Percentiles rank a stretch among this genome's conserved stretches.
Conservation (phyloP, 176 grass and related monocot genomes). For the Guadua angustifolia region DNA sequence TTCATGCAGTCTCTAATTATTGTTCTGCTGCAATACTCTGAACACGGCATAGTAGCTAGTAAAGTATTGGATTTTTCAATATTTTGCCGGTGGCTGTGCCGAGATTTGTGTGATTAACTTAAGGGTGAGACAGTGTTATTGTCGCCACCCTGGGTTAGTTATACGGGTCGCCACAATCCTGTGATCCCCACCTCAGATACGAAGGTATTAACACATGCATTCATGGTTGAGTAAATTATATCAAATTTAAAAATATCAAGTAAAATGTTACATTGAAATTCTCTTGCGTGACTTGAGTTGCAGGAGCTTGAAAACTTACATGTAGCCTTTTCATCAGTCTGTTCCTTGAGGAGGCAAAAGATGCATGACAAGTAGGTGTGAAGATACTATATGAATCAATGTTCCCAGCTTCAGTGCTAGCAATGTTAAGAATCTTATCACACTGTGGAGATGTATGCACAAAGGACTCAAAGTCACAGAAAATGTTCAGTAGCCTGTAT, state of each 20-base stretch:
- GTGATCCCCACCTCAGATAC: neutral
- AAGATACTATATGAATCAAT: slow-evolving; percentile 99
- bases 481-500: slow-evolving; percentile 87
- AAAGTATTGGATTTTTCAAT: too few species aligned
- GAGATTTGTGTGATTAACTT: too few species aligned
- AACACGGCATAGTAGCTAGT: too few species aligned
- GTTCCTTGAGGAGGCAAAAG: slow-evolving; percentile 72
- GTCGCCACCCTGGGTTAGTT: too few species aligned
- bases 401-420: slow-evolving; percentile 78
- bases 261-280: slow-evolving; percentile 14
- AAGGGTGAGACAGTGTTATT: too few species aligned
- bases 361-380: slow-evolving; percentile 86
- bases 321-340: slow-evolving; percentile 87
- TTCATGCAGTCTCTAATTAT: too few species aligned
- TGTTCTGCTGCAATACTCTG: too few species aligned
- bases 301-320: slow-evolving; percentile 52
- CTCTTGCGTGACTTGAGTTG: slow-evolving; percentile 29
- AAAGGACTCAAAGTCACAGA: slow-evolving; percentile 88
- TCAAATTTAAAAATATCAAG: slow-evolving; percentile 20
- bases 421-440: slow-evolving; percentile 79
- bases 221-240: slow-evolving; percentile 24
- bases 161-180: too few species aligned
- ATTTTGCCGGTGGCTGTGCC: too few species aligned
- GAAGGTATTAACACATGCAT: neutral
- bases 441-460: slow-evolving; percentile 75